Evolutionary conservation across 2,329 filamentous ascomycete species (phyloP).

Genomic region (Aspergillus sp.): DNA sequence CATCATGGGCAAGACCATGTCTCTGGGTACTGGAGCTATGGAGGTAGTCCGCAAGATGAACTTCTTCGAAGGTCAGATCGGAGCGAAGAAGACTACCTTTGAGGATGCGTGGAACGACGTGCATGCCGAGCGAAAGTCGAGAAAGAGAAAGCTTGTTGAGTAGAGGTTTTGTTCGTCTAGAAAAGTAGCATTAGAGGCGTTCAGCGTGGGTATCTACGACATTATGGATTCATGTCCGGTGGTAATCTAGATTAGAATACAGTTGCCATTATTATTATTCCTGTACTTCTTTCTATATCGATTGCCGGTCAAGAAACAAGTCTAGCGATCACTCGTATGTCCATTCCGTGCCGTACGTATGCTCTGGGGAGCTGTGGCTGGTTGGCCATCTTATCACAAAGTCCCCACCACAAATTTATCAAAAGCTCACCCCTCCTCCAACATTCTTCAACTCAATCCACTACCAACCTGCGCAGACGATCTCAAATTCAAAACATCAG

Average conservation of each 20-base stretch:
- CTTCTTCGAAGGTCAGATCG: conserved; percentile 64
- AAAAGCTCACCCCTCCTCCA: neutral
- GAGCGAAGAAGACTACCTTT: conserved; percentile 64
- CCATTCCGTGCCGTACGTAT: too few relatives aligned
- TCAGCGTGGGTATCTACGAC: conserved; percentile 14
- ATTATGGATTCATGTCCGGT: conserved; percentile 9
- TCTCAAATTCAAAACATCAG: neutral
- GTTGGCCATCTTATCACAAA: neutral
- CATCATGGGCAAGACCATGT: conserved; percentile 96
- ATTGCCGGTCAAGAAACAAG: neutral
- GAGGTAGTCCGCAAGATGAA: conserved; percentile 80
- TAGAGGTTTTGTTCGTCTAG: conserved; percentile 4
- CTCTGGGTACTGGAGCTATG: conserved; percentile 88
- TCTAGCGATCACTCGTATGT: neutral
- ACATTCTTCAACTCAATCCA: neutral
- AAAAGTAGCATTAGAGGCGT: conserved; percentile 18
- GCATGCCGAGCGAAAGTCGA: conserved; percentile 16
- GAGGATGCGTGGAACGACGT: conserved; percentile 61
- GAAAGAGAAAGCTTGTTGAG: conserved; percentile 16
- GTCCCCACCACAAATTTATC: conserved; percentile 16
- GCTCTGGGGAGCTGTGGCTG: neutral
- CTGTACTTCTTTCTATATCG: neutral
- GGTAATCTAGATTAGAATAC: conserved; percentile 3
- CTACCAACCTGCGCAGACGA: neutral
- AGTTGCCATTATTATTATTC: neutral